These are phyloP conservation scores for Camellia japonica DNA, from an alignment of 148 eudicot species.

Conservation along the genomic window DNA sequence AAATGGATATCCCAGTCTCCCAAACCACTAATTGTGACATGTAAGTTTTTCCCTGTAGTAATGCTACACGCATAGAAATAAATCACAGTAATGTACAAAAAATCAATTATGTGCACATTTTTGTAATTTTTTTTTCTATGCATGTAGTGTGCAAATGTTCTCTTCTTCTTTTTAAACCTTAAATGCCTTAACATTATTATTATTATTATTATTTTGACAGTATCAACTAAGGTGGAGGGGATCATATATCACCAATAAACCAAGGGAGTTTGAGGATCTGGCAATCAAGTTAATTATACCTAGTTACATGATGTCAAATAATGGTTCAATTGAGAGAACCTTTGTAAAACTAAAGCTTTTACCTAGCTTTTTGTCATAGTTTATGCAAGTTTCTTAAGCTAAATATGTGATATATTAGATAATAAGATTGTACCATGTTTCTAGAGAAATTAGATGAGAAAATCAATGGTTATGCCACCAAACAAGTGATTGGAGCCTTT, in stretches of 20 bases:
- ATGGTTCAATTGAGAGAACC: constrained; percentile 13
- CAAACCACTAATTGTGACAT: constrained; percentile 20
- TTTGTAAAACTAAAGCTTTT: neutral
- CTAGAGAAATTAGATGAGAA: neutral
- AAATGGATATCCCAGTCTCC: too few relatives aligned
- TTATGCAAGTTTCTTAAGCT: neutral
- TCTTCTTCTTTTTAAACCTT: too few relatives aligned
- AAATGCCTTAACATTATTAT: too few relatives aligned
- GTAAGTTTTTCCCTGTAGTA: neutral
- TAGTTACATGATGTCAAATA: neutral
- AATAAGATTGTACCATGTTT: neutral
- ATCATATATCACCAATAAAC: neutral
- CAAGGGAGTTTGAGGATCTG: neutral
- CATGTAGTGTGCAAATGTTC: too few relatives aligned
- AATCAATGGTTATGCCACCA: too few relatives aligned
- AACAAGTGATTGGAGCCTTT: too few relatives aligned
- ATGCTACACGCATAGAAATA: too few relatives aligned
- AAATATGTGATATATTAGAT: neutral
- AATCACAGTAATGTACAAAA: too few relatives aligned
- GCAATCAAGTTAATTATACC: neutral
- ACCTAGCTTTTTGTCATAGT: too few relatives aligned
- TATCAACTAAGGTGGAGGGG: constrained; percentile 7
- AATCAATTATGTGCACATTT: neutral
- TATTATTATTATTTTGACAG: neutral
- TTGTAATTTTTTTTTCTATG: neutral